Evolutionary conservation across 768 basidiomycete species (phyloP), one percentile per base, ranked within the genome.

Genomic region (Pleurotus djamor): DNA sequence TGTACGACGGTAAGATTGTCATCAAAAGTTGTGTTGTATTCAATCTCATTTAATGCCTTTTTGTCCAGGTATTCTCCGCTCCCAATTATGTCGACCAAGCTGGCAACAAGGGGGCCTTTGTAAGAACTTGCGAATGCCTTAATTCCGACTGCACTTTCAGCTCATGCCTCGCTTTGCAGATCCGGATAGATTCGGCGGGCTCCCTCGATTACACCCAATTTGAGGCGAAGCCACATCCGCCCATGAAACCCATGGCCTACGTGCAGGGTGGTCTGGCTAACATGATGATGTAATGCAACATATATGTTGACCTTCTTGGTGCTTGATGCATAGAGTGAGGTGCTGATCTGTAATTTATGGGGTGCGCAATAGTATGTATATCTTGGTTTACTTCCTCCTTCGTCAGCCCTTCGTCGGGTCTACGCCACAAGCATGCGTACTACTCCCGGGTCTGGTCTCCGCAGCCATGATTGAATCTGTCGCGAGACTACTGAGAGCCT

Each of bases 31-130:
- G 21, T 28, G 21, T 36, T 16, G n/a, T 57, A 54, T 33, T 14
- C 51, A 33, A 44, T 59, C 60, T 54, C 38, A 49, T 17, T 62
- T 28, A 47, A 61, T 60, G 50, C 64, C 43, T 10, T 17, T 47
- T 41, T 45, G 56, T 61, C 60, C 62, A 92, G 91, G 90, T 94
- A 5, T 96, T 95, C 71, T 94, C 92, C 48, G 96, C 96, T 41
- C 96, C 96, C 3, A 98, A 98, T 71, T 95, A 96, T 65, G 91
- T 94, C 32, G 94, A 96, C 73, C 91, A 94, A 68, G 87, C 82
- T 3, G 91, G 92, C 5, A 96, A 96, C 74, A 94, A 93, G 73
- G 95, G 91, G 8, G 94, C 94, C 60, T 96, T 89, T 72, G 92
- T 94, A 68, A 71, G 89, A 79, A 14, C 10, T 58, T 21, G 7